Evolutionary conservation across 2,329 filamentous ascomycete genomes (phyloP).

Genomic region (Colletotrichum somersetense): DNA sequence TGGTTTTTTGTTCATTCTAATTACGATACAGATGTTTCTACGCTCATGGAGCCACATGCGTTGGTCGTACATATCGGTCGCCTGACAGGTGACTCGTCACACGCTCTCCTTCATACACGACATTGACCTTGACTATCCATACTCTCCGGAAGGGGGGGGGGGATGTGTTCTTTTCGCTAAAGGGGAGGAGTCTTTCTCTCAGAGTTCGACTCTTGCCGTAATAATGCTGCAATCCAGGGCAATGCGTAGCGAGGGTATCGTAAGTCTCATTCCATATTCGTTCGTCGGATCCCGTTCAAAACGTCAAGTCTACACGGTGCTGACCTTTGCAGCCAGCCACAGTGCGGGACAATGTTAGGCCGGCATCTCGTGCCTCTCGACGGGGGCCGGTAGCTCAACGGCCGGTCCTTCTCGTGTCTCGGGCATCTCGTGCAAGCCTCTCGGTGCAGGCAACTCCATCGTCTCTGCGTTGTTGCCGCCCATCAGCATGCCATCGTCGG

Average conservation of each 20-base stretch:
- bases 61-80: conserved; percentile 8
- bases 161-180: neutral
- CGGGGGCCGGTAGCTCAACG: conserved; percentile 29
- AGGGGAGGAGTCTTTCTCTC: conserved; percentile 17
- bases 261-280: conserved; percentile 33
- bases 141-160: neutral
- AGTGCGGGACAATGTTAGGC: neutral
- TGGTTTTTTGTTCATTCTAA: conserved; percentile 3
- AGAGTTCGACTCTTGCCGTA: conserved; percentile 10
- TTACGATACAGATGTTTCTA: conserved; percentile 12
- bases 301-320: neutral
- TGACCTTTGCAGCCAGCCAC: neutral
- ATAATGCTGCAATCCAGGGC: conserved; percentile 20
- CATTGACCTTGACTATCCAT: neutral
- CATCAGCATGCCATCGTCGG: conserved; percentile 20
- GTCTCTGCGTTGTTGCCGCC: conserved; percentile 25
- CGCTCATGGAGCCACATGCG: conserved; percentile 12
- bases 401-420: conserved; percentile 34
- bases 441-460: conserved; percentile 28
- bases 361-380: conserved; percentile 36
- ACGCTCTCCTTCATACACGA: conserved; percentile 8
- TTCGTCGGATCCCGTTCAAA: conserved; percentile 9
- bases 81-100: neutral
- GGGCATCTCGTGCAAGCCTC: conserved; percentile 38
- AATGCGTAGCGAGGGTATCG: conserved; percentile 40